These are phyloP conservation scores for Phyllosticta citriasiana DNA, from an alignment of 2,329 filamentous ascomycete genomes.

Conservation along the genomic window DNA sequence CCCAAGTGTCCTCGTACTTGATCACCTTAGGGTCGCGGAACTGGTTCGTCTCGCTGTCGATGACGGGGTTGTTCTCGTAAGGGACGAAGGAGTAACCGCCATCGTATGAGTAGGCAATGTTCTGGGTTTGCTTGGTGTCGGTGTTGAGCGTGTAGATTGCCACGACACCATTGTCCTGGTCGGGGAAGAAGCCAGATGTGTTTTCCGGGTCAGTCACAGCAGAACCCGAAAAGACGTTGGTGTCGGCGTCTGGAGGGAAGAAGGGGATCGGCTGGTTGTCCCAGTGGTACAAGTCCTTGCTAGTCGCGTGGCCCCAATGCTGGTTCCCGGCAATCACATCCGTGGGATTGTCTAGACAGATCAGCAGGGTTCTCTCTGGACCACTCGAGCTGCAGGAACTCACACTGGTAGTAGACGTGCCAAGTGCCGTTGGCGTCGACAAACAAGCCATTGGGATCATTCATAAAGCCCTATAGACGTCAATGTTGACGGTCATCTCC, in stretches of 20 bases:
- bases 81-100: constrained; percentile 52
- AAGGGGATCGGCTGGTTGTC: constrained; percentile 54
- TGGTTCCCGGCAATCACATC: constrained; percentile 45
- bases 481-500: background rate
- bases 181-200: constrained; percentile 55
- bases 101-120: constrained; percentile 52
- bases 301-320: constrained; percentile 59
- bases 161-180: constrained; percentile 51
- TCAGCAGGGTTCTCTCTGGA: background rate
- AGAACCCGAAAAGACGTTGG: constrained; percentile 45
- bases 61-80: constrained; percentile 52
- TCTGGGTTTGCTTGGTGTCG: constrained; percentile 41
- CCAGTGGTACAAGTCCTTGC: constrained; percentile 53
- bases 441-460: constrained; percentile 58
- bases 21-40: constrained; percentile 60
- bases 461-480: constrained; percentile 34
- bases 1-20: constrained; percentile 47
- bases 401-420: constrained; percentile 57
- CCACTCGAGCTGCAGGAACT: constrained; percentile 10
- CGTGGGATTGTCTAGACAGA: constrained; percentile 38
- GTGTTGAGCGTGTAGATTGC: constrained; percentile 47
- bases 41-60: constrained; percentile 43
- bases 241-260: constrained; percentile 45
- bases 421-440: constrained; percentile 47
- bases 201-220: constrained; percentile 53